These are phyloP conservation scores for Corinectria fuckeliana DNA, from an alignment of 2,329 filamentous ascomycete species.

Conservation along the genomic window DNA sequence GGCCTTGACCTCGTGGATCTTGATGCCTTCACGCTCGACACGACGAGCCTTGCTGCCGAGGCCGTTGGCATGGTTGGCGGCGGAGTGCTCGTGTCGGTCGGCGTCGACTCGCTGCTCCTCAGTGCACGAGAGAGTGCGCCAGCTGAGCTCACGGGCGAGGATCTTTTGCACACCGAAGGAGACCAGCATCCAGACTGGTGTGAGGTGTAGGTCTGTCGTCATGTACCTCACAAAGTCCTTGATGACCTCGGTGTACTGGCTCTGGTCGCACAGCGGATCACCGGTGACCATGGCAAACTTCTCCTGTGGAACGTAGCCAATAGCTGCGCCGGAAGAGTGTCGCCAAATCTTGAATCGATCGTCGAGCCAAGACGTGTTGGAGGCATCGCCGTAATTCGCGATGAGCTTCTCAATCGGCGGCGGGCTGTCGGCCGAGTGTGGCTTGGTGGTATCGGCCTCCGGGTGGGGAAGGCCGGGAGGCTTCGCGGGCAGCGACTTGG, in stretches of 20 bases:
- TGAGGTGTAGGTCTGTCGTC: constrained; percentile 71
- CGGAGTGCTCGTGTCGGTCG: constrained; percentile 66
- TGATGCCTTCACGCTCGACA: constrained; percentile 83
- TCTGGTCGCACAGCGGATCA: constrained; percentile 81
- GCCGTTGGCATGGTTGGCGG: constrained; percentile 39
- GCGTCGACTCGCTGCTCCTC: constrained; percentile 89
- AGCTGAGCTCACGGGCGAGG: constrained; percentile 79
- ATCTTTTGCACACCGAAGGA: constrained; percentile 79
- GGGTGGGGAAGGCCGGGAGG: constrained; percentile 77
- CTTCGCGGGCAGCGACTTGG: constrained; percentile 80
- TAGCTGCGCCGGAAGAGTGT: constrained; percentile 81
- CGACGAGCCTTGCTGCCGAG: constrained; percentile 79
- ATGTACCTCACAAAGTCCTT: constrained; percentile 77
- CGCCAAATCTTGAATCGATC: constrained; percentile 89
- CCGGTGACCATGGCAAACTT: constrained; percentile 86
- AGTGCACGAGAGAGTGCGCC: constrained; percentile 87
- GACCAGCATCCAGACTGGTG: constrained; percentile 90
- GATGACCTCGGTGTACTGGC: constrained; percentile 78
- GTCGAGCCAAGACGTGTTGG: constrained; percentile 93
- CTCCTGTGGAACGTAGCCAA: constrained; percentile 79
- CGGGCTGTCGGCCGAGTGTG: constrained; percentile 58
- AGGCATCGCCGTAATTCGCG: constrained; percentile 93
- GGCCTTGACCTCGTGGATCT: constrained; percentile 74
- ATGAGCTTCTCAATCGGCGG: constrained; percentile 86
- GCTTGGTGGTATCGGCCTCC: constrained; percentile 76